Evolutionary conservation across 129 eudicot genomes (phyloP), one percentile per base, ranked within the genome.

Genomic region (Pulicaria dysenterica): DNA sequence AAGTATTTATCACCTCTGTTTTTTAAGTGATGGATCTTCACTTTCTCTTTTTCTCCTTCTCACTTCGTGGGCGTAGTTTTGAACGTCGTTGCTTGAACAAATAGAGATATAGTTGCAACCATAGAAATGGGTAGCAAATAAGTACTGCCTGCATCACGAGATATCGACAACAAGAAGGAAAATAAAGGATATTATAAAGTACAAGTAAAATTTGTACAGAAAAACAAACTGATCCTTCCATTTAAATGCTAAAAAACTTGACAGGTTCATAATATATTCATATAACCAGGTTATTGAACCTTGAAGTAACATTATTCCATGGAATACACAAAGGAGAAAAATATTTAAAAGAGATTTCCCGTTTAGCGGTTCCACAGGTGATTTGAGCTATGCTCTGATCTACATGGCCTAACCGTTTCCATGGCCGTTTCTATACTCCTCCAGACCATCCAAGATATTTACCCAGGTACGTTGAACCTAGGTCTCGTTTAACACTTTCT

Each of bases 41-140:
- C 11, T 72, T 81, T 46, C 6, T 74, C 88, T 90, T 88, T 61
- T 50, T 79, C 81, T 88, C 88, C 79, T 78, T 85, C 49, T 78
- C 81, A 42, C 54, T 84, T 55, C 71, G 73, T 54, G 86, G 81
- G 43, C 82, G 79, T 70, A 90, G 78, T 73, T 94, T 94, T 16
- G 95, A 84, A 48, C 85, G 81, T 3, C 98, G 80, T 79, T 90
- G 97, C 79, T 94, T 94, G 73, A 94, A 85, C 80, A 94, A 69
- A 69, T 94, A 87, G 53, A 94, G 86, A 80, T 94, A 94, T 58
- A 94, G 79, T 77, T 94, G 88, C 79, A 88, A 64, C 96, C 96
- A 90, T 64, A 86, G 43, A 74, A 94, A 61, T 13, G 98, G 98
- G 73, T 94, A 94, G 83, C 77, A 65, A 42, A 88, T 48, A 50